A percentile compares a stretch with the other conserved stretches of the same genome.
phyloP scores from a whole-genome alignment of 163 green algal species.

The Trebouxia gelatinosa region DNA sequence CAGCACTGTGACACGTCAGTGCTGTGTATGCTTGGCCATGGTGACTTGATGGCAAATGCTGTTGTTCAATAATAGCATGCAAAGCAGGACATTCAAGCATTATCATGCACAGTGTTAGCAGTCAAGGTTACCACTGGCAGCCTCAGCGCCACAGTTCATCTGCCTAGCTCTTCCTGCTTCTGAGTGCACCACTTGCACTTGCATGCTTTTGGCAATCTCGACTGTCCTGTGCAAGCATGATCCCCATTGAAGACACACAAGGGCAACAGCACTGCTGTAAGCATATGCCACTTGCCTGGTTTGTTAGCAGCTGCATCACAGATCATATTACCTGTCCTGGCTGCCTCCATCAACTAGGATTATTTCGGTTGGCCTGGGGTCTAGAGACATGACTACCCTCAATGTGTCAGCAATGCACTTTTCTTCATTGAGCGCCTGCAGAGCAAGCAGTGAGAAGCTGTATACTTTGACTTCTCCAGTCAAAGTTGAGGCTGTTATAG shows the following conservation, averaged over 20 bases:
- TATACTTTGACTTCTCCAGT: too few species aligned
- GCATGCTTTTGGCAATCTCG: conserved; percentile 36
- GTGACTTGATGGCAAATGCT: not conserved
- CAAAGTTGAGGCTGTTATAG: too few species aligned
- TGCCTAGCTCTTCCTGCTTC: conserved; percentile 58
- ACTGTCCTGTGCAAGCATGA: conserved; percentile 36
- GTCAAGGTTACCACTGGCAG: conserved; percentile 32
- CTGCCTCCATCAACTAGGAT: conserved; percentile 81
- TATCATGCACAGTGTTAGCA: not conserved
- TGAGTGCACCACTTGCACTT: conserved; percentile 37
- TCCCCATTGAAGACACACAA: not conserved
- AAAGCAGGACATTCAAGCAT: not conserved
- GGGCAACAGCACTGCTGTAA: not conserved
- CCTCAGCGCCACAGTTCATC: conserved; percentile 75
- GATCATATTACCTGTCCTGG: conserved; percentile 56
- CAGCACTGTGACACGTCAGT: not conserved
- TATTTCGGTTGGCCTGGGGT: conserved; percentile 57
- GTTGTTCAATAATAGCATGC: not conserved
- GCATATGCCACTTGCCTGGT: not conserved
- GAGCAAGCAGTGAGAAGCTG: too few species aligned
- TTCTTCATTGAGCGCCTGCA: conserved; percentile 66
- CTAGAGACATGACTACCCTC: conserved; percentile 44
- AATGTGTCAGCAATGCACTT: conserved; percentile 45
- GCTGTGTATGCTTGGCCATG: not conserved
- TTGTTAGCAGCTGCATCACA: not conserved